These are phyloP conservation scores for Phialophora chinensis DNA, from an alignment of 2,329 filamentous ascomycete genomes.

Conservation along the genomic window DNA sequence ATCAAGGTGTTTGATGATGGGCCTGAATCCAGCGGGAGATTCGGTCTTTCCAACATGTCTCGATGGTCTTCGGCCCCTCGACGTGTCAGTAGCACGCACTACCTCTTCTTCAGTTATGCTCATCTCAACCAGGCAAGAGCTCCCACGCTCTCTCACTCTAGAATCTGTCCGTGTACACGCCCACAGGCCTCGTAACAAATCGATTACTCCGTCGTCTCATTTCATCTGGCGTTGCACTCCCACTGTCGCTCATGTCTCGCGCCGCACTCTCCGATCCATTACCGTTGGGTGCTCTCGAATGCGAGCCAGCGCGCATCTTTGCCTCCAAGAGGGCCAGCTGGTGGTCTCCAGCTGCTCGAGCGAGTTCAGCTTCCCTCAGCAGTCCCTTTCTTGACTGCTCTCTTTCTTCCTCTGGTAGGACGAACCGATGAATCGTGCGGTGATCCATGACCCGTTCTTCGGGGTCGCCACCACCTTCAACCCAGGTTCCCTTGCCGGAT, in stretches of 20 bases:
- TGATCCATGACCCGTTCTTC: slow-evolving; percentile 82
- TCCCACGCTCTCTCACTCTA: slow-evolving; percentile 15
- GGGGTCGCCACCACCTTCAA: slow-evolving; percentile 58
- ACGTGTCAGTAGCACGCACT: neutral
- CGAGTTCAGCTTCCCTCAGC: slow-evolving; percentile 36
- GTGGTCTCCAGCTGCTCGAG: slow-evolving; percentile 35
- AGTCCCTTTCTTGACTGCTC: slow-evolving; percentile 41
- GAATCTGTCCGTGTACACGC: slow-evolving; percentile 33
- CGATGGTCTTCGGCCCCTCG: neutral
- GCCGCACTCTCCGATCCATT: slow-evolving; percentile 29
- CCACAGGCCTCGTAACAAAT: slow-evolving; percentile 35
- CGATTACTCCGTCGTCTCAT: slow-evolving; percentile 33
- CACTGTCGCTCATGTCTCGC: slow-evolving; percentile 30
- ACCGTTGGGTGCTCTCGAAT: slow-evolving; percentile 23
- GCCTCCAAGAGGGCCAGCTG: slow-evolving; percentile 28
- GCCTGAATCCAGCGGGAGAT: neutral
- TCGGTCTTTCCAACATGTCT: neutral
- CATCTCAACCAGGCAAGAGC: neutral
- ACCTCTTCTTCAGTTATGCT: neutral
- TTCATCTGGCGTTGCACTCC: slow-evolving; percentile 32
- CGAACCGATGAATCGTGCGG: slow-evolving; percentile 82
- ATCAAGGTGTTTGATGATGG: neutral
- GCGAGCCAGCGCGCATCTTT: slow-evolving; percentile 30
- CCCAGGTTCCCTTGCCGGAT: slow-evolving; percentile 40
- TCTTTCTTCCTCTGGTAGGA: slow-evolving; percentile 72